Evolutionary conservation across 768 basidiomycete genomes (phyloP), one percentile per base, ranked within the genome.

Genomic region (Amanita thiersii): DNA sequence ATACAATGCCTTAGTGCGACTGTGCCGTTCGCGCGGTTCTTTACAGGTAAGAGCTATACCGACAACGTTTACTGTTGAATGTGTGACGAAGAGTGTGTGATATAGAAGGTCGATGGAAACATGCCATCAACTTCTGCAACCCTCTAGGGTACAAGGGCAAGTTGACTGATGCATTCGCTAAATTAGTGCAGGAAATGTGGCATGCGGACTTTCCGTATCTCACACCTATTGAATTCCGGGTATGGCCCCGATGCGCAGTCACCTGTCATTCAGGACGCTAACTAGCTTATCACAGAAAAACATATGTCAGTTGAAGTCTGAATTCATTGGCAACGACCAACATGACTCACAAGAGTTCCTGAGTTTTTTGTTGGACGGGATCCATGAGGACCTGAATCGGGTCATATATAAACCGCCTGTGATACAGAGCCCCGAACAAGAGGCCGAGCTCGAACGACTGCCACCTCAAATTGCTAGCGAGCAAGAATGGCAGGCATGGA

Each of bases 261-360:
- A 24, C 9, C 31, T 32, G 30, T 52, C n/a, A n/a, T n/a, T n/a
- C n/a, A n/a, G n/a, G n/a, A n/a, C n/a, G n/a, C n/a, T n/a, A 1
- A 30, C 29, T 9, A 30, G 14, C 32, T 15, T 12, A 25, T 36
- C 34, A 6, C 46, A 74, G 72, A 60, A 57, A 55, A 63, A 56
- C 19, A 56, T 63, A 38, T 65, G 58, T 68, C 43, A 76, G 71
- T 56, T 86, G 64, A 62, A 69, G 47, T 61, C 70, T 5, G 85
- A 88, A 56, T 96, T 94, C 59, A 74, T 77, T 24, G 89, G 88
- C 2, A 73, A 79, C 11, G 83, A 92, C 50, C 94, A 99, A 57
- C 94, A 99, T 52, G 94, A 99, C 61, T 92, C 92, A 15, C 96
- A 98, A 60, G 94, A 99, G 62, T 96, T 98, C 60, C 69, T 99